Evolutionary conservation across 805 yeast genomes (phyloP).

Genomic region (Cyberlindnera bimundalis): DNA sequence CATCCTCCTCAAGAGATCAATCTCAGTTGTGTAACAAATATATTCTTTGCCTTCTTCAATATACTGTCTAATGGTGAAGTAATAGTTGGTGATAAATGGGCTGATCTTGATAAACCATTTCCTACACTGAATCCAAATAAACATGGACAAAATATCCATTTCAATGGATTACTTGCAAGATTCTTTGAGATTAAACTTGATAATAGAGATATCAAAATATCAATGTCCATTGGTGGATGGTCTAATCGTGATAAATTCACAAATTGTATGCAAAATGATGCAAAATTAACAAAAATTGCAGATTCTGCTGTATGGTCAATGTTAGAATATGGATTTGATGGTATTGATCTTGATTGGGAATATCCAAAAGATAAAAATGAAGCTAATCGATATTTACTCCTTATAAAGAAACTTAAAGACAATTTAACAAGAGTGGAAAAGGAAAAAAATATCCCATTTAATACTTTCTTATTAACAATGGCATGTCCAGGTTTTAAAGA

Average conservation of each 20-base stretch:
- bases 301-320: constrained; percentile 45
- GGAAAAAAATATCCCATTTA: constrained; percentile 18
- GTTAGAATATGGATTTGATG: constrained; percentile 68
- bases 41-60: constrained; percentile 75
- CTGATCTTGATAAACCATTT: constrained; percentile 48
- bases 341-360: constrained; percentile 95
- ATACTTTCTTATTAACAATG: constrained; percentile 50
- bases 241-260: constrained; percentile 49
- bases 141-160: constrained; percentile 4
- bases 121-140: constrained; percentile 18
- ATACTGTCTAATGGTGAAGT: constrained; percentile 29
- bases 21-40: constrained; percentile 50
- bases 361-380: constrained; percentile 56
- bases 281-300: constrained; percentile 43
- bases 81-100: constrained; percentile 52
- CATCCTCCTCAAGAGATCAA: constrained; percentile 66
- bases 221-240: constrained; percentile 87
- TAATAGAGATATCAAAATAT: constrained; percentile 44
- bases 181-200: constrained; percentile 43
- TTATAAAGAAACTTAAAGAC: constrained; percentile 40
- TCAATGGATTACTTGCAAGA: constrained; percentile 47
- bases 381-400: constrained; percentile 38
- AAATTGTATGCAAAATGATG: constrained; percentile 36
- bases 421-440: constrained; percentile 40
- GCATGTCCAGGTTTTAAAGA: constrained; percentile 72